These are phyloP conservation scores for Trichoderma guizhouense DNA, from an alignment of 2,329 filamentous ascomycete species.

Conservation along the genomic window DNA sequence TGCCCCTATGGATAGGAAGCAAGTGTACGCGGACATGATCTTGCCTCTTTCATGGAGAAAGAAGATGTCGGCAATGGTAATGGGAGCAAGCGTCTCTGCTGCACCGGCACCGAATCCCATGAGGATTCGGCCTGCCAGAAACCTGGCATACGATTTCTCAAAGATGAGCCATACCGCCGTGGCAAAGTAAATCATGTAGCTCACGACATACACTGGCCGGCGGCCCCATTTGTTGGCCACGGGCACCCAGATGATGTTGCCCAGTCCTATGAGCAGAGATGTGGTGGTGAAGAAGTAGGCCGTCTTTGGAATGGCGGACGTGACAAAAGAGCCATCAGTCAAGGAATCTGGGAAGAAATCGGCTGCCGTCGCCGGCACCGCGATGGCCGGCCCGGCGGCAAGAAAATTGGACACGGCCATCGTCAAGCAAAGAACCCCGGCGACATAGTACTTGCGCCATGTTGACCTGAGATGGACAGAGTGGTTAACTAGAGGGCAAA, in stretches of 20 bases:
- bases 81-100: conserved; percentile 49
- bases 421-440: conserved; percentile 47
- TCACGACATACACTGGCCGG: conserved; percentile 41
- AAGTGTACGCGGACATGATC: conserved; percentile 47
- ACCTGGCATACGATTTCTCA: conserved; percentile 39
- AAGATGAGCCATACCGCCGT: conserved; percentile 43
- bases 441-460: conserved; percentile 49
- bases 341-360: conserved; percentile 43
- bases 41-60: conserved; percentile 54
- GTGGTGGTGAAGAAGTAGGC: conserved; percentile 54
- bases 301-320: conserved; percentile 38
- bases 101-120: conserved; percentile 53
- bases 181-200: conserved; percentile 42
- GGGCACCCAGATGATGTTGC: conserved; percentile 47
- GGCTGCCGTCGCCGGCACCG: conserved; percentile 45
- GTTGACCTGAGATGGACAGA: conserved; percentile 34
- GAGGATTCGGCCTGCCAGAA: conserved; percentile 46
- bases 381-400: conserved; percentile 52
- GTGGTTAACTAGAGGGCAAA: conserved; percentile 7
- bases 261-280: conserved; percentile 46
- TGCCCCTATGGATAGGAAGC: conserved; percentile 41
- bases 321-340: conserved; percentile 28
- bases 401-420: conserved; percentile 57
- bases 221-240: conserved; percentile 45
- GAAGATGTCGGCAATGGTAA: conserved; percentile 54